Conservation (phyloP, 768 basidiomycete genomes). For the Galerina sulciceps region DNA sequence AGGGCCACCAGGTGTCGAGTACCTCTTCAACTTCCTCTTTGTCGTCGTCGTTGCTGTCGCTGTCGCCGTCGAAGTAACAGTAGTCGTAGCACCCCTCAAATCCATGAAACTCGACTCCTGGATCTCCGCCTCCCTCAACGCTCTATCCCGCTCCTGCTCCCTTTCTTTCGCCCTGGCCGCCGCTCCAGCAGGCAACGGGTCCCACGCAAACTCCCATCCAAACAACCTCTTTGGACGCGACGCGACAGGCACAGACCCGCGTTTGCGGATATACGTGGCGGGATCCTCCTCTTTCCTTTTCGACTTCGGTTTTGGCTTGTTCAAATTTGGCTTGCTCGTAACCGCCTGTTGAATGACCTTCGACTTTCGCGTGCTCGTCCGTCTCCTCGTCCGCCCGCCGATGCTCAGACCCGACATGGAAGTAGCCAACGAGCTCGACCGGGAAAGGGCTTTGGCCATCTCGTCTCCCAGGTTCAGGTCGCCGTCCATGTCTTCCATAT, state of each 20-base stretch:
- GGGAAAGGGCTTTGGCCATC: conserved; percentile 13
- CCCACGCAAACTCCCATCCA: conserved; percentile 20
- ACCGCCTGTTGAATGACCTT: neutral
- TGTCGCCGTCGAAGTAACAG: neutral
- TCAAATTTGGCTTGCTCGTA: neutral
- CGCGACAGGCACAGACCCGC: conserved; percentile 16
- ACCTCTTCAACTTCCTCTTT: conserved; percentile 20
- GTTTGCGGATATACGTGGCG: conserved; percentile 16
- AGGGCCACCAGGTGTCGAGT: conserved; percentile 1
- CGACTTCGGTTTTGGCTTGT: neutral
- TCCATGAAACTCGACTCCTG: conserved; percentile 18
- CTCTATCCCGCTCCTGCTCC: neutral
- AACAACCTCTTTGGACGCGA: conserved; percentile 11
- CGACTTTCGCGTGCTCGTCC: neutral
- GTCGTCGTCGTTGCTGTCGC: neutral
- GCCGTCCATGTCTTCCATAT: neutral
- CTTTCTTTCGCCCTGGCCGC: neutral
- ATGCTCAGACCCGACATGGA: conserved; percentile 3
- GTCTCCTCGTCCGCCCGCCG: neutral
- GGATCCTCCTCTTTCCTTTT: conserved; percentile 16
- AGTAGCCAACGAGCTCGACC: conserved; percentile 12
- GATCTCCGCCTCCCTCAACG: neutral
- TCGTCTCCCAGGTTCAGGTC: conserved; percentile 9
- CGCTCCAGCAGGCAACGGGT: conserved; percentile 1
- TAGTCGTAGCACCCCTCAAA: neutral